Conservation (phyloP, 83 land plant genomes). For the Picea engelmannii region DNA sequence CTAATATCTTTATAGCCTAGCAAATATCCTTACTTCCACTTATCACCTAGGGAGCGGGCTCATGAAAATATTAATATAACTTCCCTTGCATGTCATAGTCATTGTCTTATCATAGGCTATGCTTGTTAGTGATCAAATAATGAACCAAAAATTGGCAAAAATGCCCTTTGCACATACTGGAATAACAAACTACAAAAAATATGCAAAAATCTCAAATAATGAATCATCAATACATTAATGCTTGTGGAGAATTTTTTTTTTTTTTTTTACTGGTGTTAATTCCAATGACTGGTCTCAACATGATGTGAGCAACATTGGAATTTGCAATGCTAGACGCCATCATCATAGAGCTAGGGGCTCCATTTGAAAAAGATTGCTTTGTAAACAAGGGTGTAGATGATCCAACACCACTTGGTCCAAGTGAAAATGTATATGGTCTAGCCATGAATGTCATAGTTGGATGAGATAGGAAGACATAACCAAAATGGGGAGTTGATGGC, state of each 20-base stretch:
- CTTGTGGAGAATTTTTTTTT: background rate
- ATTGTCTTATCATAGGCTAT: background rate
- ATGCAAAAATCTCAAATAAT: background rate
- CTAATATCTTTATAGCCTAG: no score
- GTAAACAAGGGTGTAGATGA: conserved; percentile 53
- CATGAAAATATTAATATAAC: background rate
- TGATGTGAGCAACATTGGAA: conserved; percentile 33
- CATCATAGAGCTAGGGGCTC: conserved; percentile 31
- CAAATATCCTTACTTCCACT: no score
- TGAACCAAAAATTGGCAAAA: conserved; percentile 2
- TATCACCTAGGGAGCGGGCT: background rate
- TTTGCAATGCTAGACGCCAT: conserved; percentile 26
- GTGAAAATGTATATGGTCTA: conserved; percentile 41
- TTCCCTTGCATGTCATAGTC: conserved; percentile 1
- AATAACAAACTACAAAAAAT: background rate
- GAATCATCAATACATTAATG: no score
- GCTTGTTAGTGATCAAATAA: background rate
- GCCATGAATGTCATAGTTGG: conserved; percentile 55
- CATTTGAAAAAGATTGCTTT: conserved; percentile 41
- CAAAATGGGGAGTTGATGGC: conserved; percentile 9
- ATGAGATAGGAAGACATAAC: conserved; percentile 18
- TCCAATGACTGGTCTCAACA: conserved; percentile 49
- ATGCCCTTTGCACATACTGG: background rate
- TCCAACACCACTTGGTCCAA: conserved; percentile 55
- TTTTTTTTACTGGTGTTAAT: conserved; percentile 25